Percentiles rank a stretch among this genome's conserved stretches.
Conservation (phyloP, 129 eudicot genomes). For the Glebionis coronaria region DNA sequence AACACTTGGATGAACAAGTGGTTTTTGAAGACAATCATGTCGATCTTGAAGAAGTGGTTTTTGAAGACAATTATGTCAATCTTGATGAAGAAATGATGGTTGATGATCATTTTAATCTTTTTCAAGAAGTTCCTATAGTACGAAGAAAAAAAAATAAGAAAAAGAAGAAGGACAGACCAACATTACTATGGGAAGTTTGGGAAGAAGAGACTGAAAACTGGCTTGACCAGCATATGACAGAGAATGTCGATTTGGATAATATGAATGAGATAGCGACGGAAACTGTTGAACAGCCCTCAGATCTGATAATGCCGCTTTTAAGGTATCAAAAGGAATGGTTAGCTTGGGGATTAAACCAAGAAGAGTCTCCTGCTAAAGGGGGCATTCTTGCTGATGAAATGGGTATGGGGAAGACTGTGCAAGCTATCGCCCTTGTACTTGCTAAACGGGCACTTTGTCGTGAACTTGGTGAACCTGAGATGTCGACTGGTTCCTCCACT, state of each 20-base stretch:
- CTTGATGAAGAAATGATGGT: background rate
- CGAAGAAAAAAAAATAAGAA: conserved; percentile 28
- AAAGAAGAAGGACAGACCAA: conserved; percentile 33
- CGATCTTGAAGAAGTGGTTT: conserved; percentile 6
- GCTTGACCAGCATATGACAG: conserved; percentile 47
- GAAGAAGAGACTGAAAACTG: conserved; percentile 71
- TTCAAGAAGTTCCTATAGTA: background rate
- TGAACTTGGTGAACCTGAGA: conserved; percentile 34
- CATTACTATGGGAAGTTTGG: conserved; percentile 73
- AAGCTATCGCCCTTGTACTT: conserved; percentile 96
- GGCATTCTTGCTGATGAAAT: conserved; percentile 98
- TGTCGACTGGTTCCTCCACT: conserved; percentile 35
- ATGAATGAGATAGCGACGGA: conserved; percentile 55
- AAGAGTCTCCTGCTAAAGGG: conserved; percentile 70
- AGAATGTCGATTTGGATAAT: conserved; percentile 44
- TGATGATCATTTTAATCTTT: background rate
- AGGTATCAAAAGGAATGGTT: conserved; percentile 97
- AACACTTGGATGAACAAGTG: conserved; percentile 4
- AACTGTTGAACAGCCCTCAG: conserved; percentile 60
- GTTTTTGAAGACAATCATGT: conserved; percentile 15
- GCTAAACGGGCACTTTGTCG: conserved; percentile 58
- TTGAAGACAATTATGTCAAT: background rate
- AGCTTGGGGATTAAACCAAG: conserved; percentile 91
- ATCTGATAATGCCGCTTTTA: conserved; percentile 67
- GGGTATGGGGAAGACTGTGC: conserved; percentile 96